Conservation (phyloP, 257 asterid species). For the Jasminum sambac region DNA sequence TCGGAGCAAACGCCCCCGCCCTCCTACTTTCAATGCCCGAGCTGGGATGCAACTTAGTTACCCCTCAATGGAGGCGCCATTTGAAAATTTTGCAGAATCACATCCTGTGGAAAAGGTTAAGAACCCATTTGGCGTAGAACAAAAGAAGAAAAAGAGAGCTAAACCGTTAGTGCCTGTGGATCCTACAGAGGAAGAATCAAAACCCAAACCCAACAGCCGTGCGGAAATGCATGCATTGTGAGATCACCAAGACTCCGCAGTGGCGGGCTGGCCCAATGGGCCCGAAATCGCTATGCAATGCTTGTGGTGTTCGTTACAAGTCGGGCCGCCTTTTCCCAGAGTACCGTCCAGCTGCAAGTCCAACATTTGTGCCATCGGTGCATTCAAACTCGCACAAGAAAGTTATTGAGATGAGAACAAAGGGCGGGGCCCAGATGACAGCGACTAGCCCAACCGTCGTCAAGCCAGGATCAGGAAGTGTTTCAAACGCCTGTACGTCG, state of each 20-base stretch:
- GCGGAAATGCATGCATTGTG: constrained; percentile 62
- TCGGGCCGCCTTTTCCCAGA: constrained; percentile 60
- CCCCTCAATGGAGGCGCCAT: constrained; percentile 38
- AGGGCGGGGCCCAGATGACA: constrained; percentile 15
- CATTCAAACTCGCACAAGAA: constrained; percentile 73
- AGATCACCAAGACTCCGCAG: constrained; percentile 57
- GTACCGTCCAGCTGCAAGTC: constrained; percentile 66
- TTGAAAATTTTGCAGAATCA: constrained; percentile 46
- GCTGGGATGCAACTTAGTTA: constrained; percentile 50
- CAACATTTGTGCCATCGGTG: constrained; percentile 50
- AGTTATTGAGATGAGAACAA: constrained; percentile 56
- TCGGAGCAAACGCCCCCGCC: constrained; percentile 87
- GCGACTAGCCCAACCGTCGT: constrained; percentile 1
- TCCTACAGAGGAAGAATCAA: constrained; percentile 24
- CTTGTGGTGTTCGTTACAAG: constrained; percentile 64
- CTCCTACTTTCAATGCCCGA: constrained; percentile 59
- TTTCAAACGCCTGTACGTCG: neutral
- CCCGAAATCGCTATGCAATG: constrained; percentile 67
- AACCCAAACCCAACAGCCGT: constrained; percentile 35
- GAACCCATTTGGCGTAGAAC: constrained; percentile 32
- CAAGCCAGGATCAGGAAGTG: constrained; percentile 11
- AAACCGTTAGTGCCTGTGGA: constrained; percentile 32
- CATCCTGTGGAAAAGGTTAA: constrained; percentile 30
- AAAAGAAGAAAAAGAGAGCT: constrained; percentile 60
- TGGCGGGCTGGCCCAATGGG: constrained; percentile 72